These are phyloP conservation scores for Fomitiporia mediterranea DNA, from an alignment of 1,284 basidiomycete genomes.

Conservation along the genomic window DNA sequence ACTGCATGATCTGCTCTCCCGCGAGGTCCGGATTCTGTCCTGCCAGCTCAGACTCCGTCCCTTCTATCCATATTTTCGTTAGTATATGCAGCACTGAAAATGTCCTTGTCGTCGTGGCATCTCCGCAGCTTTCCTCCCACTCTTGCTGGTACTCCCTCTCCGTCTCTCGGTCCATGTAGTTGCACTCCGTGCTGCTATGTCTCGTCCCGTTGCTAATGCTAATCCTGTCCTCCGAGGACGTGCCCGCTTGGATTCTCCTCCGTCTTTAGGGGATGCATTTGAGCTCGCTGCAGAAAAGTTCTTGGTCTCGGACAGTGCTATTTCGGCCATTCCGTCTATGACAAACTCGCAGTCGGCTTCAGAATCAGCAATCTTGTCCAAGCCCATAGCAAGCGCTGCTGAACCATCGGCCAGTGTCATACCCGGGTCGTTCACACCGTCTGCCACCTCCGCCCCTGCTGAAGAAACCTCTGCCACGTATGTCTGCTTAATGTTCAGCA, in stretches of 20 bases:
- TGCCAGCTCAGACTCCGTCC: conserved; percentile 16
- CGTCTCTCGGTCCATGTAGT: neutral
- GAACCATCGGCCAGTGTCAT: no score
- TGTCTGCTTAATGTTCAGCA: neutral
- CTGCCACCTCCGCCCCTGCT: no score
- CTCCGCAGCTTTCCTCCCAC: conserved; percentile 35
- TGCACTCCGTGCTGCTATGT: neutral
- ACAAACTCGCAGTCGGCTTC: neutral
- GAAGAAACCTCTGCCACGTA: no score
- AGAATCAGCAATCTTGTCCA: neutral
- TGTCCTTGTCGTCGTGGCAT: conserved; percentile 11
- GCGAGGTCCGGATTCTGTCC: neutral
- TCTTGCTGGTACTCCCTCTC: conserved; percentile 21
- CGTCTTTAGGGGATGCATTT: neutral
- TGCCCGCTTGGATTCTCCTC: neutral
- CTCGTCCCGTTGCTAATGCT: neutral
- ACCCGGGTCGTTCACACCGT: no score
- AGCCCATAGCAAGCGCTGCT: neutral
- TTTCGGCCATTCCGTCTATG: neutral
- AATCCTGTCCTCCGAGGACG: neutral
- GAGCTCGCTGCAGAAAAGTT: neutral
- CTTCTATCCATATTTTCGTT: conserved; percentile 4
- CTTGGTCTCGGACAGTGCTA: neutral
- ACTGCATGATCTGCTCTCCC: conserved; percentile 1
- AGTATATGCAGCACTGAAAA: conserved; percentile 2